Conservation (phyloP, 768 basidiomycete species). For the Butyriboletus loyo region DNA sequence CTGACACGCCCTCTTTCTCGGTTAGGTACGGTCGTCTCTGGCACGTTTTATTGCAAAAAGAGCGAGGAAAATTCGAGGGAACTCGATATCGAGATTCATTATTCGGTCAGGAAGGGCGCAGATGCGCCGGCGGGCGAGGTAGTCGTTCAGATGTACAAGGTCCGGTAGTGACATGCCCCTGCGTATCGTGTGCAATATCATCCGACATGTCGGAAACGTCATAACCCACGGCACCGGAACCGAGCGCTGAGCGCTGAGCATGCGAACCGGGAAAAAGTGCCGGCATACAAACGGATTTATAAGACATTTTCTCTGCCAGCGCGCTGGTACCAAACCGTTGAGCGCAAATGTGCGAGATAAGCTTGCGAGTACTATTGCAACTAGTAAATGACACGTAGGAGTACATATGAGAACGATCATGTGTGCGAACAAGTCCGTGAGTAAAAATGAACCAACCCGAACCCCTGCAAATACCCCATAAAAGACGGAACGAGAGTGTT, state of each 20-base stretch:
- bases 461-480: neutral
- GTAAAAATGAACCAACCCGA: neutral
- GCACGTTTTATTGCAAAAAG: conserved; percentile 83
- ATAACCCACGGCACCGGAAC: neutral
- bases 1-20: neutral
- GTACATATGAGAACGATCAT: conserved; percentile 6
- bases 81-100: conserved; percentile 90
- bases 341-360: neutral
- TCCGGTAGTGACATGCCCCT: conserved; percentile 45
- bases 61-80: conserved; percentile 79
- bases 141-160: conserved; percentile 77
- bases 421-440: conserved; percentile 1
- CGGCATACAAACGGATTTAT: neutral
- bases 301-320: neutral
- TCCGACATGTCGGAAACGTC: neutral
- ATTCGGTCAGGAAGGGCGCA: conserved; percentile 43
- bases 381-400: conserved; percentile 7
- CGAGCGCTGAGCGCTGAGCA: too few species aligned
- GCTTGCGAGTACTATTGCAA: conserved; percentile 6
- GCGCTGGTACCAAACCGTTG: neutral
- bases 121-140: conserved; percentile 37
- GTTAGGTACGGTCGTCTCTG: conserved; percentile 69
- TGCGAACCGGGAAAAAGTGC: neutral
- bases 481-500: neutral
- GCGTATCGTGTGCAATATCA: neutral